Conservation (phyloP, 73 alveolate genomes). For the Paramecium biaurelia region DNA sequence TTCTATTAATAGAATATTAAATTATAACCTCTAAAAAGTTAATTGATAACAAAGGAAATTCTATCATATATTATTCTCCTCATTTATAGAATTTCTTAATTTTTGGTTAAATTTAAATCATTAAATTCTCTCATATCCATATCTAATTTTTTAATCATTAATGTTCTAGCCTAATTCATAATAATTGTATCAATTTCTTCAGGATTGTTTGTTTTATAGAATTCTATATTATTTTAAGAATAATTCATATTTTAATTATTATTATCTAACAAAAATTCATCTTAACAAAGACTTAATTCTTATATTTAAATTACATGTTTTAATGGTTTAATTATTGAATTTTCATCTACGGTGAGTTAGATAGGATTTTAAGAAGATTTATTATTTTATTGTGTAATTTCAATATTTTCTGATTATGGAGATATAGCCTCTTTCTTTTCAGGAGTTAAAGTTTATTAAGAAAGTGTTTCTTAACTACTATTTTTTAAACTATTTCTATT, state of each 20-base stretch:
- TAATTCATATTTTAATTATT: neutral
- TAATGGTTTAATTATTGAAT: neutral
- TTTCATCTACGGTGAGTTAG: neutral
- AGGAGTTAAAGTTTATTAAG: neutral
- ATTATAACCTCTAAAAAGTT: neutral
- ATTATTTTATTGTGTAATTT: neutral
- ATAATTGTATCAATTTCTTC: neutral
- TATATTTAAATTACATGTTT: neutral
- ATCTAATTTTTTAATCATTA: conserved; percentile 36
- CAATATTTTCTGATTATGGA: neutral
- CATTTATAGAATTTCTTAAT: neutral
- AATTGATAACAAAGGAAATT: neutral
- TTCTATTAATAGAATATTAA: neutral
- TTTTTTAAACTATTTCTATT: neutral
- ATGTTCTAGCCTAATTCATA: neutral
- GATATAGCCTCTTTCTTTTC: neutral
- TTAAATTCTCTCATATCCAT: conserved; percentile 43
- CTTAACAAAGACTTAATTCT: neutral
- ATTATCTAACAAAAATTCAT: neutral
- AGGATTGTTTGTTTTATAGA: neutral
- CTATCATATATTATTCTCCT: conserved; percentile 5
- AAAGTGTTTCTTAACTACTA: neutral
- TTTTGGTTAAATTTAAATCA: neutral
- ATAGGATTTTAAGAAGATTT: neutral
- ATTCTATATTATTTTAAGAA: neutral